phyloP scores from a whole-genome alignment of 2,329 filamentous ascomycete species.

The Cytospora chrysosperma region DNA sequence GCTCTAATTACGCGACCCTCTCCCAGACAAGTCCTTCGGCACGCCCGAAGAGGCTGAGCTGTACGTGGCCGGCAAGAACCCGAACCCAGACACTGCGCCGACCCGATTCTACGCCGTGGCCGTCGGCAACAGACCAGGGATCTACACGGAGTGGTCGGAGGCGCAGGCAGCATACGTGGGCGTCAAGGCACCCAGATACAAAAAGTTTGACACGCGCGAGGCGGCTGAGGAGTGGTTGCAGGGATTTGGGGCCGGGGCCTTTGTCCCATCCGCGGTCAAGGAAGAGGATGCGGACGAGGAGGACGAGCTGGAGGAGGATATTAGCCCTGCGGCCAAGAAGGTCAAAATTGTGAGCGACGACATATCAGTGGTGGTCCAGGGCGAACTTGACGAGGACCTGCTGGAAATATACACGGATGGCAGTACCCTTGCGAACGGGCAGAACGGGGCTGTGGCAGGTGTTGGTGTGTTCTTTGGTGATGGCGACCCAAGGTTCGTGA shows the following conservation, averaged over 20 bases:
- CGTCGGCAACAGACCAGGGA: constrained; percentile 55
- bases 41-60: constrained; percentile 73
- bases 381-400: constrained; percentile 31
- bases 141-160: constrained; percentile 65
- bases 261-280: constrained; percentile 7
- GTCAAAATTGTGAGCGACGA: constrained; percentile 29
- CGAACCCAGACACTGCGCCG: constrained; percentile 39
- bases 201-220: constrained; percentile 63
- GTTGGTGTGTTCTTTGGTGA: constrained; percentile 64
- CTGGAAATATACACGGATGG: constrained; percentile 62
- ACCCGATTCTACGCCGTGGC: constrained; percentile 61
- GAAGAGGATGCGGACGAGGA: constrained; percentile 28
- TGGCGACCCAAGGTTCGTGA: constrained; percentile 50
- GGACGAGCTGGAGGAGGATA: constrained; percentile 31
- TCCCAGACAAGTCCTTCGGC: constrained; percentile 75
- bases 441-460: constrained; percentile 53
- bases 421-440: constrained; percentile 59
- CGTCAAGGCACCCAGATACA: constrained; percentile 68
- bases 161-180: constrained; percentile 73
- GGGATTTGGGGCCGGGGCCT: constrained; percentile 31
- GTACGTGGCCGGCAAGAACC: constrained; percentile 66
- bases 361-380: constrained; percentile 8
- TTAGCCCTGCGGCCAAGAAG: constrained; percentile 38
- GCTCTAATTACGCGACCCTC: constrained; percentile 5
- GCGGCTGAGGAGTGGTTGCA: constrained; percentile 79